Conservation (phyloP, 345 rosid genomes). For the Syzygium grande region DNA sequence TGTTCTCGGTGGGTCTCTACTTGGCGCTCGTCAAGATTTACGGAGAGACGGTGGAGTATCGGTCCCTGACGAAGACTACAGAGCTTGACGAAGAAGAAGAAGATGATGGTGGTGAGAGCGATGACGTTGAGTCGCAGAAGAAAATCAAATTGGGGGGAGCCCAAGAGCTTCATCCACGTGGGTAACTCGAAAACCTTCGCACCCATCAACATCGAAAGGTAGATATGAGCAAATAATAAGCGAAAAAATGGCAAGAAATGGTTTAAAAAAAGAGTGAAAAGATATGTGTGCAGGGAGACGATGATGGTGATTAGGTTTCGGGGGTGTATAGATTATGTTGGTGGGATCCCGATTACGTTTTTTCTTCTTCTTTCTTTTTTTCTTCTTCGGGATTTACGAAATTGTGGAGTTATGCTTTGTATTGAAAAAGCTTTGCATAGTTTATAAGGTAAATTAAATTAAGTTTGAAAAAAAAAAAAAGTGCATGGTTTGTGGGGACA, state of each 20-base stretch:
- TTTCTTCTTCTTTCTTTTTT: not conserved
- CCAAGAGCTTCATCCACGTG: constrained; percentile 25
- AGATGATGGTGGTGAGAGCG: constrained; percentile 18
- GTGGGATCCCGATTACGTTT: not conserved
- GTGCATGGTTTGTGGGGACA: not conserved
- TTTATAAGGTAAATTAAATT: not conserved
- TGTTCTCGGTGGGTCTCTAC: constrained; percentile 33
- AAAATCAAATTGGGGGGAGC: not conserved
- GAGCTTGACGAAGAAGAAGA: constrained; percentile 1
- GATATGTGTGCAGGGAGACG: not conserved
- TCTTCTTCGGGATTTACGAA: not conserved
- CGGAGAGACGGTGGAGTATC: constrained; percentile 27
- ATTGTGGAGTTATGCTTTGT: not conserved
- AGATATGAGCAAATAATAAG: not conserved
- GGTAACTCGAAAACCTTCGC: constrained; percentile 11
- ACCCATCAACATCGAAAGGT: constrained; percentile 33
- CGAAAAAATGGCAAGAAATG: not conserved
- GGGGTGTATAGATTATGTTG: not conserved
- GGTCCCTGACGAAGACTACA: constrained; percentile 23
- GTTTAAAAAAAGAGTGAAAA: not conserved
- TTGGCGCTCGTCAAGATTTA: constrained; percentile 27
- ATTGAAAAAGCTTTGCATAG: not conserved
- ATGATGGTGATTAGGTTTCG: not conserved
- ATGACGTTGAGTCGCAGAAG: constrained; percentile 41
- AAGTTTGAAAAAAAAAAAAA: not conserved